Evolutionary conservation across 441 rosid species (phyloP).

Genomic region (Sinapis alba): DNA sequence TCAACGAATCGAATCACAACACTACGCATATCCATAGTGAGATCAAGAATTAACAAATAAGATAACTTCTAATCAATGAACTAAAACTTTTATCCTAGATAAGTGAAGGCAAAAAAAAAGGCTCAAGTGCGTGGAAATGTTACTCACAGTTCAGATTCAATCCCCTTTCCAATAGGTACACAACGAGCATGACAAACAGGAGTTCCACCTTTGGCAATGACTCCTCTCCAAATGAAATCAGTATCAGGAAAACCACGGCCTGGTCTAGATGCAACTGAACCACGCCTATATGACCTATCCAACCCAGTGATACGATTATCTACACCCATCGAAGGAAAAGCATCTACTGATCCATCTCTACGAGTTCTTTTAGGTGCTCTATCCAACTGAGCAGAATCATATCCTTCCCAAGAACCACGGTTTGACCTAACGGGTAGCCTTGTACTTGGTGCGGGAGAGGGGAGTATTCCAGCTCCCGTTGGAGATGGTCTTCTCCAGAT

Average conservation of each 20-base stretch:
- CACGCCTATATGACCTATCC: constrained; percentile 50
- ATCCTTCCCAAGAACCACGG: constrained; percentile 80
- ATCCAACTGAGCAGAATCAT: constrained; percentile 60
- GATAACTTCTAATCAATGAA: background rate
- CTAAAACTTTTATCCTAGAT: background rate
- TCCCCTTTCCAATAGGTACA: constrained; percentile 65
- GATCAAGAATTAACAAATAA: constrained; percentile 14
- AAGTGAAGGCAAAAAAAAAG: constrained; percentile 4
- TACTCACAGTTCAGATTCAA: constrained; percentile 67
- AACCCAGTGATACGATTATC: constrained; percentile 55
- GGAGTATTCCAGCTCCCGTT: constrained; percentile 58
- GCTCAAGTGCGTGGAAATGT: background rate
- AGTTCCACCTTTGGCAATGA: constrained; percentile 81
- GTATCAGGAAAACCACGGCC: constrained; percentile 42
- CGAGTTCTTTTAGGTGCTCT: constrained; percentile 75
- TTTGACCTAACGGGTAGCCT: constrained; percentile 58
- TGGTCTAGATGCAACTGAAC: constrained; percentile 48
- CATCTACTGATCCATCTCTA: constrained; percentile 61
- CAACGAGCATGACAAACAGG: constrained; percentile 77
- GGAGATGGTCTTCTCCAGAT: constrained; percentile 77
- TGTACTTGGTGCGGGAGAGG: constrained; percentile 63
- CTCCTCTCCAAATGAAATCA: constrained; percentile 82
- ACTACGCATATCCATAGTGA: constrained; percentile 6
- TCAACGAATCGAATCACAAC: background rate
- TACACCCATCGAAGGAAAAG: constrained; percentile 53